phyloP scores from a whole-genome alignment of 495 filamentous ascomycete species.

The Penicillium diatomitis region DNA sequence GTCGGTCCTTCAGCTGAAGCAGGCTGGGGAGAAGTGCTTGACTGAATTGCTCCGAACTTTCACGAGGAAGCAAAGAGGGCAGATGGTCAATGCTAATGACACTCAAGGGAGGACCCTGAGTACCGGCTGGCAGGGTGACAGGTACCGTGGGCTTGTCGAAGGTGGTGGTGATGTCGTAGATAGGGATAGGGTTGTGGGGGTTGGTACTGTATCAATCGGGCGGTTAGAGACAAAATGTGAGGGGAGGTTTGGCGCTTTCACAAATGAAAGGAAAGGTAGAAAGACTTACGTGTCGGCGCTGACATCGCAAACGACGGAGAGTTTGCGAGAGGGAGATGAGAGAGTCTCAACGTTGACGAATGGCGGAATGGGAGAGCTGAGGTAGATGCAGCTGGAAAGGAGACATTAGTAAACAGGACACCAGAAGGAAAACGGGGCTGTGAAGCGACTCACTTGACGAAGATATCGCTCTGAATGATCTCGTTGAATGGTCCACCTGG shows the following conservation, averaged over 20 bases:
- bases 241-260: constrained; percentile 26
- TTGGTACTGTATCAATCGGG: constrained; percentile 41
- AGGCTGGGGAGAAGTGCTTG: constrained; percentile 69
- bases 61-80: constrained; percentile 75
- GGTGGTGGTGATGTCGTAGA: constrained; percentile 74
- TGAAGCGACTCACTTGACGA: constrained; percentile 38
- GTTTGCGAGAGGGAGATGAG: constrained; percentile 54
- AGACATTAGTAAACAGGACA: constrained; percentile 4
- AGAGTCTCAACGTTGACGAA: constrained; percentile 69
- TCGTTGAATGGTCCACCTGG: constrained; percentile 74
- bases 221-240: not conserved
- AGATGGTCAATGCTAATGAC: constrained; percentile 90
- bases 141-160: constrained; percentile 79
- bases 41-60: constrained; percentile 83
- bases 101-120: constrained; percentile 49
- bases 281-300: constrained; percentile 51
- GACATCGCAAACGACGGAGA: constrained; percentile 86
- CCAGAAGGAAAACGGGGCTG: constrained; percentile 6
- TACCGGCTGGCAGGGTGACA: constrained; percentile 42
- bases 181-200: constrained; percentile 70
- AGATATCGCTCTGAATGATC: constrained; percentile 61
- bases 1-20: constrained; percentile 65
- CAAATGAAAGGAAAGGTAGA: too few species aligned
- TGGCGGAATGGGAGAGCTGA: constrained; percentile 7
- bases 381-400: not conserved